These are phyloP conservation scores for Vicia faba DNA, from an alignment of 306 rosid genomes.

Conservation along the genomic window DNA sequence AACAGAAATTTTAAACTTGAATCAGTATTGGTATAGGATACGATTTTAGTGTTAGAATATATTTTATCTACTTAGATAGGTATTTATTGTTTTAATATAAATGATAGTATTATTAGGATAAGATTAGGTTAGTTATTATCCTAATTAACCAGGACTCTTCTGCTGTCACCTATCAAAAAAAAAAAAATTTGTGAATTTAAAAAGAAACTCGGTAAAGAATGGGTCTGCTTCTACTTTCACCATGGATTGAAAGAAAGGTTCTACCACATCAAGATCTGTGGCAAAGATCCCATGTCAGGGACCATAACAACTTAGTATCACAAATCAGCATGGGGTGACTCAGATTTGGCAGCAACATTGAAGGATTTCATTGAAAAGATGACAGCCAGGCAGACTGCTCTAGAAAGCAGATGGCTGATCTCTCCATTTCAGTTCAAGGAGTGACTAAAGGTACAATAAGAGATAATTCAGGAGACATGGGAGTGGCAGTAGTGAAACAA, in stretches of 20 bases:
- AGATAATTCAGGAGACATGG: neutral
- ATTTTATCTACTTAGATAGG: constrained; percentile 7
- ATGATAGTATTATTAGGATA: neutral
- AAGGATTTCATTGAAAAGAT: neutral
- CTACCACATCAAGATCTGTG: neutral
- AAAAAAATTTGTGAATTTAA: neutral
- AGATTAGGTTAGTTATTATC: neutral
- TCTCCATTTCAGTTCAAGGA: neutral
- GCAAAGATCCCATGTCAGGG: neutral
- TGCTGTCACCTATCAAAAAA: neutral
- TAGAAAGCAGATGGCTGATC: neutral
- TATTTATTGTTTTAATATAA: neutral
- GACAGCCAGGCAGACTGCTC: neutral
- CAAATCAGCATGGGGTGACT: neutral
- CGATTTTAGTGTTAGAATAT: neutral
- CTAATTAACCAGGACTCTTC: neutral
- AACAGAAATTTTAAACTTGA: neutral
- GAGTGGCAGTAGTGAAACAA: neutral
- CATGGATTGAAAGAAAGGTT: neutral
- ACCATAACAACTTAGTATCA: constrained; percentile 5
- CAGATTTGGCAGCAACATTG: neutral
- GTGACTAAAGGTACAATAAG: neutral
- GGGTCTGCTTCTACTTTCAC: neutral
- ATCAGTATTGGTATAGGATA: neutral
- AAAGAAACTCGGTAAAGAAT: neutral